Evolutionary conservation across 805 yeast genomes (phyloP).

Genomic region (Saturnispora kantuleensis): DNA sequence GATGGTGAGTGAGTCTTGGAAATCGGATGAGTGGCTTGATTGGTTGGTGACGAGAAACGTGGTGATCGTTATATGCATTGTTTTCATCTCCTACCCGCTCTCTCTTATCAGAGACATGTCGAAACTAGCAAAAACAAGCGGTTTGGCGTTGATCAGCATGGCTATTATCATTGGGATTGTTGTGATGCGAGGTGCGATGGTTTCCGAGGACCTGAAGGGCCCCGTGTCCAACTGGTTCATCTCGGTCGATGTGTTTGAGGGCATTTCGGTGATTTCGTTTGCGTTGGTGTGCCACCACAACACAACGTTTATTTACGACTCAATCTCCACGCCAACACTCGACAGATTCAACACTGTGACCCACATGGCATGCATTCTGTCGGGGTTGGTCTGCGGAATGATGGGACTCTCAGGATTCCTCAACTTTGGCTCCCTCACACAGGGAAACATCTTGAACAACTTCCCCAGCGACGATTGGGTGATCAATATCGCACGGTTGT

Average conservation of each 20-base stretch:
- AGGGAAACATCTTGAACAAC: slow-evolving; percentile 83
- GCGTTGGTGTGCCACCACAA: slow-evolving; percentile 96
- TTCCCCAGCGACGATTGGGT: slow-evolving; percentile 65
- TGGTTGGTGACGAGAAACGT: slow-evolving; percentile 57
- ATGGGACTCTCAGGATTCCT: slow-evolving; percentile 76
- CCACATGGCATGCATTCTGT: slow-evolving; percentile 73
- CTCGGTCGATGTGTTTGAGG: slow-evolving; percentile 67
- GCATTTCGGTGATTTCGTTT: slow-evolving; percentile 87
- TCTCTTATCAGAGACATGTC: slow-evolving; percentile 75
- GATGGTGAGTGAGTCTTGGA: slow-evolving; percentile 40
- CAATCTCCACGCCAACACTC: slow-evolving; percentile 66
- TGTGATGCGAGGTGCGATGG: slow-evolving; percentile 59
- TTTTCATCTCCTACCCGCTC: slow-evolving; percentile 71
- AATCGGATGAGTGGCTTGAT: slow-evolving; percentile 30
- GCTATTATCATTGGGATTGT: slow-evolving; percentile 65
- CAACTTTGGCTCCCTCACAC: slow-evolving; percentile 65
- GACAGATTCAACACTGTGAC: slow-evolving; percentile 68
- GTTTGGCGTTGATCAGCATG: slow-evolving; percentile 82
- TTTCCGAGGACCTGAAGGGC: slow-evolving; percentile 40
- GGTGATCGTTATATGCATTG: slow-evolving; percentile 61
- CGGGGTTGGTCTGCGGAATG: slow-evolving; percentile 66
- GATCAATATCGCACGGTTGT: slow-evolving; percentile 79
- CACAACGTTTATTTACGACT: slow-evolving; percentile 80
- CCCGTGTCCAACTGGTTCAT: slow-evolving; percentile 41
- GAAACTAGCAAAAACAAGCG: slow-evolving; percentile 76